phyloP scores from a whole-genome alignment of 345 rosid genomes.

The Pugionium cornutum region DNA sequence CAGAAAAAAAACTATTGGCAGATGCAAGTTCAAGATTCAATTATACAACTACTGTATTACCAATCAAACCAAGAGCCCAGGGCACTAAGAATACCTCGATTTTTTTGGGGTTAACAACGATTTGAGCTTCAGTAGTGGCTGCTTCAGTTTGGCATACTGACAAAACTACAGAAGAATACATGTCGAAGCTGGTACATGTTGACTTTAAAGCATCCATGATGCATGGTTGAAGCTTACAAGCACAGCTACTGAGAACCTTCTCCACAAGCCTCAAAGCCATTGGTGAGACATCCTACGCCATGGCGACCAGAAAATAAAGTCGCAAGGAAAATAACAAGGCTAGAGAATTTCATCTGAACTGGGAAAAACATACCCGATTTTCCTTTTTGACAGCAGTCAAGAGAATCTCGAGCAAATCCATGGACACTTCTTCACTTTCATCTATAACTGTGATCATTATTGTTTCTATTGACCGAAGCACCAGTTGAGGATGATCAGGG shows the following conservation, averaged over 20 bases:
- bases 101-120: constrained; percentile 38
- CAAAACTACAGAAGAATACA: constrained; percentile 60
- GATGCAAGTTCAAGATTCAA: constrained; percentile 31
- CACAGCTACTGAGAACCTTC: constrained; percentile 57
- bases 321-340: constrained; percentile 21
- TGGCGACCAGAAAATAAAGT: constrained; percentile 9
- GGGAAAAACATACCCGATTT: constrained; percentile 49
- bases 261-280: constrained; percentile 50
- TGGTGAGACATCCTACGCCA: constrained; percentile 54
- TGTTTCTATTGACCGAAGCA: constrained; percentile 60
- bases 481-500: constrained; percentile 54
- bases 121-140: constrained; percentile 28
- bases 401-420: constrained; percentile 62
- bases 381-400: constrained; percentile 62
- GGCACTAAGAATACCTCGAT: constrained; percentile 47
- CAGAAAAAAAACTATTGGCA: constrained; percentile 13
- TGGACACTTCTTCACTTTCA: constrained; percentile 67
- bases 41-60: constrained; percentile 15
- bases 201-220: constrained; percentile 57
- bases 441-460: constrained; percentile 66
- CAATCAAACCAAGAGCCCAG: constrained; percentile 16
- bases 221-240: constrained; percentile 56
- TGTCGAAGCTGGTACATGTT: constrained; percentile 46
- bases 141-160: constrained; percentile 48
- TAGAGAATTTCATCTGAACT: neutral